Percentiles rank a stretch among this genome's conserved stretches.
Conservation (phyloP, 495 filamentous ascomycete genomes). For the Hapsidospora chrysogenum region DNA sequence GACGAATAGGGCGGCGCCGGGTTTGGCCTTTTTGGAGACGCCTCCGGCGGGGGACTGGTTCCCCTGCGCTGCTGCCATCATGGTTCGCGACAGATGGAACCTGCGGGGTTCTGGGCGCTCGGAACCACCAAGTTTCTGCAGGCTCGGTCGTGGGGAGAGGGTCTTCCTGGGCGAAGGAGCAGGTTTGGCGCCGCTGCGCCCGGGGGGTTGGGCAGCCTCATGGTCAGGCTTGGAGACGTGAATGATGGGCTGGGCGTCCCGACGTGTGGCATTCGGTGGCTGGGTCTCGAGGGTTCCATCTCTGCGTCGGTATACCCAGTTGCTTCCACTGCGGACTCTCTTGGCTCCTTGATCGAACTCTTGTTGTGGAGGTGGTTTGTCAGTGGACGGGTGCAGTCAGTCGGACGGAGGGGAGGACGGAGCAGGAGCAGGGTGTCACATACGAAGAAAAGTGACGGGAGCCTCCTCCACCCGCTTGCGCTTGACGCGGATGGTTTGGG, state of each 20-base stretch:
- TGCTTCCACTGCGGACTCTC: conserved; percentile 18
- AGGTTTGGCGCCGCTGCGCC: too few relatives aligned
- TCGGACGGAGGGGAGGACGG: conserved; percentile 6
- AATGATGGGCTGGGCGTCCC: conserved; percentile 8
- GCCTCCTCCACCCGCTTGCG: conserved; percentile 34
- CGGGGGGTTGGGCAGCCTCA: too few relatives aligned
- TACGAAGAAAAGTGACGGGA: conserved; percentile 35
- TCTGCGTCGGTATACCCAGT: conserved; percentile 26
- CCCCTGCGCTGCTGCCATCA: background rate
- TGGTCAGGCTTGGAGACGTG: conserved; percentile 6
- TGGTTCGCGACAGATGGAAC: conserved; percentile 29
- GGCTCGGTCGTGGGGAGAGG: background rate
- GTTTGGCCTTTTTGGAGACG: conserved; percentile 18
- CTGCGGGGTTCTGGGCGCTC: conserved; percentile 14
- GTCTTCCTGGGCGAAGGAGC: conserved; percentile 2
- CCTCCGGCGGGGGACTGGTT: background rate
- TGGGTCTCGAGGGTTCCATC: conserved; percentile 6
- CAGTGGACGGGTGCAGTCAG: background rate
- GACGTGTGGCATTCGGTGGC: background rate
- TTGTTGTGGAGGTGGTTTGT: too few relatives aligned
- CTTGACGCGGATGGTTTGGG: conserved; percentile 34
- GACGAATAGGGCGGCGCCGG: conserved; percentile 26
- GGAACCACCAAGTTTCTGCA: conserved; percentile 1
- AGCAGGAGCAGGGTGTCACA: conserved; percentile 2
- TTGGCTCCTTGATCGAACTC: conserved; percentile 15